Evolutionary conservation across 371 early-diverging fungal genomes (phyloP).

Genomic region (Blastocladiella emersonii): DNA sequence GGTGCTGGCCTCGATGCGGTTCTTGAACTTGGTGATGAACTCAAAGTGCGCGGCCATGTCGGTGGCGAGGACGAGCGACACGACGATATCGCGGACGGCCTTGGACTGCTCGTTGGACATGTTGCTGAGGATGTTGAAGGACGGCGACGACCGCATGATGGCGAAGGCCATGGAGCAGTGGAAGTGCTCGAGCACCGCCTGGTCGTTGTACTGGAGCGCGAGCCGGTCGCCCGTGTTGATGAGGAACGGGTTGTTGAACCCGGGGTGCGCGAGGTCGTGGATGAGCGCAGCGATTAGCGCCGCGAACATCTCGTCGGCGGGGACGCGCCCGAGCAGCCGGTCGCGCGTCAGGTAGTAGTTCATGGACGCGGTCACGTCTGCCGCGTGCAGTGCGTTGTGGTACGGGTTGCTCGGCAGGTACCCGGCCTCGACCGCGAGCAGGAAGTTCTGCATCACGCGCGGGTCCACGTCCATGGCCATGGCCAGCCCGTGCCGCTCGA

Average conservation of each 20-base stretch:
- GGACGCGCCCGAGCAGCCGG: constrained; percentile 12
- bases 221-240: constrained; percentile 22
- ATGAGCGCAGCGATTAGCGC: constrained; percentile 26
- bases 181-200: constrained; percentile 33
- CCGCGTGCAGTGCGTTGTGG: constrained; percentile 35
- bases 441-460: constrained; percentile 15
- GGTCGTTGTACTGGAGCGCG: constrained; percentile 33
- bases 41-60: constrained; percentile 42
- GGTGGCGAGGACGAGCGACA: constrained; percentile 33
- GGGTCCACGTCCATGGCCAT: constrained; percentile 14
- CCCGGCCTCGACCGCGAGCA: constrained; percentile 21
- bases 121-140: constrained; percentile 19
- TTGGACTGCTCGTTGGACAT: constrained; percentile 16
- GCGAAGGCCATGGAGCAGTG: constrained; percentile 26
- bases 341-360: constrained; percentile 21
- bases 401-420: constrained; percentile 30
- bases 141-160: constrained; percentile 17
- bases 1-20: neutral
- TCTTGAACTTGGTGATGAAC: constrained; percentile 33
- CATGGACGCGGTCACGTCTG: constrained; percentile 29
- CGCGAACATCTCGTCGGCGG: constrained; percentile 23
- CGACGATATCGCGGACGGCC: constrained; percentile 20
- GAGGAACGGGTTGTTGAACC: constrained; percentile 34
- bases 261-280: constrained; percentile 40
- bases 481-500: constrained; percentile 18